Percentiles rank a stretch among this genome's conserved stretches.
Evolutionary conservation across 2,329 filamentous ascomycete genomes (phyloP).

Genomic region (Diaporthe batatas): DNA sequence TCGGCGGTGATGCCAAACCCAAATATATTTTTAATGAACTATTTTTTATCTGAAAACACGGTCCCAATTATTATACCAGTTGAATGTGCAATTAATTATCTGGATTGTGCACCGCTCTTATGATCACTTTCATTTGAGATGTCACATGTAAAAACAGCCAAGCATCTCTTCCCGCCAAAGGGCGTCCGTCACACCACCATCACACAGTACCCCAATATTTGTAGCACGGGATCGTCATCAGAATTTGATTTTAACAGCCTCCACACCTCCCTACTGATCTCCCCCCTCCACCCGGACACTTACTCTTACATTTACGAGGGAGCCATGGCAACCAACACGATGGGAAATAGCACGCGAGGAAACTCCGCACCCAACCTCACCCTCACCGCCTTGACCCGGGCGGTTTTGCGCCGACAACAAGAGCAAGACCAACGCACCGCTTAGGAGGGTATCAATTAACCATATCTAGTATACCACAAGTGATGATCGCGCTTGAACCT

Average conservation of each 20-base stretch:
- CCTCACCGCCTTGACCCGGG: background rate
- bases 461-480: slow-evolving; percentile 20
- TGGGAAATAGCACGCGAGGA: background rate
- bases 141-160: no score
- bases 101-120: background rate
- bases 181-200: no score
- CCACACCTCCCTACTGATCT: background rate
- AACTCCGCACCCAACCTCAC: background rate
- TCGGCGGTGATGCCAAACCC: background rate
- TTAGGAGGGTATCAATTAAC: slow-evolving; percentile 41
- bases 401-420: background rate
- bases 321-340: background rate
- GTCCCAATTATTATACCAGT: background rate
- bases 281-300: background rate
- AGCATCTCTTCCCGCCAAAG: no score
- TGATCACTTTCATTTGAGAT: background rate
- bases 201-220: no score
- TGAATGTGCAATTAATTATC: background rate
- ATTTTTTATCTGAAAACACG: background rate
- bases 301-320: background rate
- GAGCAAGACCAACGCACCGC: background rate
- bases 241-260: background rate
- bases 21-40: slow-evolving; percentile 32
- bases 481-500: background rate
- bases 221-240: background rate